Base-by-base conservation (phyloP, 768 basidiomycete genomes). In the Calocybe cyanea region DNA sequence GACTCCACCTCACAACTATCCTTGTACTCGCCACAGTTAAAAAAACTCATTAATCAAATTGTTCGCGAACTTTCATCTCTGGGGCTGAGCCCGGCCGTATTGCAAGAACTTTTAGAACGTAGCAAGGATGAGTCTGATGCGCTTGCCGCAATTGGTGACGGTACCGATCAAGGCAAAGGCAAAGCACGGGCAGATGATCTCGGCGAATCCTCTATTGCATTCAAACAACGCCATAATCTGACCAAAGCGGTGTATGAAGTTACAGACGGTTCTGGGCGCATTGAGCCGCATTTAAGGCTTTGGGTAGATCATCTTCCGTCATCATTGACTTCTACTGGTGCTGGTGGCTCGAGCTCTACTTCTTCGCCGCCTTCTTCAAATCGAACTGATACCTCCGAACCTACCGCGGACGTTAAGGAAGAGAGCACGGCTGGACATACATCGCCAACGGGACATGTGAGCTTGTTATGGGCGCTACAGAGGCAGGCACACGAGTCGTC, bases 41-140 rank as follows among this genome's bases (percentile, higher is more conserved):
- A 97, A 68, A 92, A 88, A 56, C 68, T 94, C 23, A 93, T 97
- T 54, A 87, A 89, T 51, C 76, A 83, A 58, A 78, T 92, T 30
- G 89, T 87, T 0, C 63, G 68, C 8, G 93, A 97, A 63, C 80
- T 97, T 14, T 71, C 78, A 3, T 73, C 78, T 2, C 68, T 92
- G 18, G 93, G 89, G 0, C 65, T 83, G 5, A 68, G 67, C 46
- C 80, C 80, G 4, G 57, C 63, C 7, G 57, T 78, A 0, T 63
- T 82, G 11, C 76, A 76, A 0, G 64, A 72, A 39, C 62, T 75
- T 17, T 60, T 76, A 14, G 62, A 56, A 33, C 49, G 48, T 31
- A 50, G 36, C 34, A 54, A 48, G 5, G 17, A 50, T 14, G 20
- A 51, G 20, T 28, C 41, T 8, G 44, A 43, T 9, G 36, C 18